Conservation (phyloP, 2,329 filamentous ascomycete species). For the Penicillium aurantiogriseum region DNA sequence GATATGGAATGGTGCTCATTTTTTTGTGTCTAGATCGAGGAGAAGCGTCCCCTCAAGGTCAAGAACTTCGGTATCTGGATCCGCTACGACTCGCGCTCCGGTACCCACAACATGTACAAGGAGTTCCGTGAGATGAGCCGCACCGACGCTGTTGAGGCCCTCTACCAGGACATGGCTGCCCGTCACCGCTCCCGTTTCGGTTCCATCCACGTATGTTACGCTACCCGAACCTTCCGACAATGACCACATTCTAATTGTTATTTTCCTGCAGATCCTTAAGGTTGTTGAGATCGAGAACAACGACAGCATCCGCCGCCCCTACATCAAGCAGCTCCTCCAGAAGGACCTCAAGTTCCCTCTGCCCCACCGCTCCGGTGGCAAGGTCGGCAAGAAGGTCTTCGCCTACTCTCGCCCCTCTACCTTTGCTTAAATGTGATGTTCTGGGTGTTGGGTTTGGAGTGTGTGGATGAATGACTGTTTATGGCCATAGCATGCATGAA, state of each 20-base stretch:
- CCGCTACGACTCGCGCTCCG: slow-evolving; percentile 99
- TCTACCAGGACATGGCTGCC: slow-evolving; percentile 99
- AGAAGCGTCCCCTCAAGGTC: slow-evolving; percentile 99
- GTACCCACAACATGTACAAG: slow-evolving; percentile 99
- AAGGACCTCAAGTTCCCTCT: slow-evolving; percentile 98
- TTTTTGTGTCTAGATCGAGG: slow-evolving; percentile 67
- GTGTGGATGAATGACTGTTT: slow-evolving; percentile 45
- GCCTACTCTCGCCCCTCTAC: slow-evolving; percentile 89
- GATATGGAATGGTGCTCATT: slow-evolving; percentile 16
- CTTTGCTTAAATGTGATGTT: slow-evolving; percentile 76
- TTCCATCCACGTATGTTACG: slow-evolving; percentile 85
- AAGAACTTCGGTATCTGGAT: slow-evolving; percentile 99
- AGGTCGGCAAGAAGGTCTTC: slow-evolving; percentile 89
- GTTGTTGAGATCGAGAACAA: slow-evolving; percentile 95
- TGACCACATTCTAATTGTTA: slow-evolving; percentile 13
- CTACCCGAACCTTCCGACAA: background rate
- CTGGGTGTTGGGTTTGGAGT: slow-evolving; percentile 37
- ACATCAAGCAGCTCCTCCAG: slow-evolving; percentile 97
- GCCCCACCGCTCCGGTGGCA: slow-evolving; percentile 82
- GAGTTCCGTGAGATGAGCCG: slow-evolving; percentile 99
- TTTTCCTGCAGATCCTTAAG: slow-evolving; percentile 76
- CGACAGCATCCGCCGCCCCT: slow-evolving; percentile 93
- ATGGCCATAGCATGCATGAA: slow-evolving; percentile 45
- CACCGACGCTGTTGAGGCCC: slow-evolving; percentile 88
- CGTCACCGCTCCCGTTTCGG: slow-evolving; percentile 97